These are phyloP conservation scores for Pichia sp. DNA, from an alignment of 1,139 yeast genomes.

Conservation along the genomic window DNA sequence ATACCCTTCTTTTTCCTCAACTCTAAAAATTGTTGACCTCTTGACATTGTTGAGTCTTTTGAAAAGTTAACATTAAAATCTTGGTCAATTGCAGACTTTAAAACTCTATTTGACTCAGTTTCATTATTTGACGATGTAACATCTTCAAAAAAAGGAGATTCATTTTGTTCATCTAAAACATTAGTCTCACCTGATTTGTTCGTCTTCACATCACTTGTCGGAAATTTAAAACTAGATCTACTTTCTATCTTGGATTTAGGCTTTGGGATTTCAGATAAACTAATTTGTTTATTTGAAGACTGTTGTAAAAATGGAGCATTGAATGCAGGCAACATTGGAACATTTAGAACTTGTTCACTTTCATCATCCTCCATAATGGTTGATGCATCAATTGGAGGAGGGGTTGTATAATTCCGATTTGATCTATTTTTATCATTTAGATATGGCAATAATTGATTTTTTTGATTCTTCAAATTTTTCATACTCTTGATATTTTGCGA, in stretches of 20 bases:
- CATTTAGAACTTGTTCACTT: slow-evolving; percentile 13
- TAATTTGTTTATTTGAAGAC: not conserved
- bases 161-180: not conserved
- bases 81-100: slow-evolving; percentile 15
- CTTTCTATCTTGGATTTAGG: not conserved
- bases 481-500: not conserved
- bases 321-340: slow-evolving; percentile 19
- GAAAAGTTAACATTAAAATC: slow-evolving; percentile 29
- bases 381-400: slow-evolving; percentile 8
- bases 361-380: slow-evolving; percentile 25
- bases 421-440: slow-evolving; percentile 3
- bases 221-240: not conserved
- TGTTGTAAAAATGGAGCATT: not conserved
- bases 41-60: slow-evolving; percentile 16
- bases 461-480: not conserved
- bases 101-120: not conserved
- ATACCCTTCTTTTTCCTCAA: slow-evolving; percentile 10
- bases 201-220: not conserved
- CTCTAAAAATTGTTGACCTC: slow-evolving; percentile 5
- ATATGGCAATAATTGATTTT: not conserved
- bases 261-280: not conserved
- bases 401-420: slow-evolving; percentile 1
- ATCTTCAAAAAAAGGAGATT: not conserved
- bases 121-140: not conserved
- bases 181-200: not conserved